Evolutionary conservation across 2,329 filamentous ascomycete species (phyloP).

Genomic region (Ascochyta lentis): DNA sequence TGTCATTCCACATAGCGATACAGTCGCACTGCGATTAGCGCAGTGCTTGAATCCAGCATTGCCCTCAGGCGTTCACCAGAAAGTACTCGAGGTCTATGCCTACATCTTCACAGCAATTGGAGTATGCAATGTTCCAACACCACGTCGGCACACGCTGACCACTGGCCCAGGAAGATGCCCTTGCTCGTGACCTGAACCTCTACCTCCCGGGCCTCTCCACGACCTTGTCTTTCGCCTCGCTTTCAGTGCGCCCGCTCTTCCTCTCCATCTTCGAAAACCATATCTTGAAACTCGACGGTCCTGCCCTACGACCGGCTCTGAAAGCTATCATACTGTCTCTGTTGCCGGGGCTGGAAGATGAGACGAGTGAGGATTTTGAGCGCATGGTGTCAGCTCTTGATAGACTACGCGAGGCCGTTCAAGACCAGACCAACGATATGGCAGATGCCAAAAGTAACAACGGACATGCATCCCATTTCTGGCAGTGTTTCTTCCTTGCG

Average conservation of each 20-base stretch:
- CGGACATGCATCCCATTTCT: slow-evolving; percentile 84
- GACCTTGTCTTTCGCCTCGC: slow-evolving; percentile 91
- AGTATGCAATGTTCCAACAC: slow-evolving; percentile 49
- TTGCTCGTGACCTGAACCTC: slow-evolving; percentile 81
- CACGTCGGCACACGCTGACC: slow-evolving; percentile 31
- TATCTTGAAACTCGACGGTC: slow-evolving; percentile 74
- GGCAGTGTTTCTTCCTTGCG: slow-evolving; percentile 96
- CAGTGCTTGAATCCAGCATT: slow-evolving; percentile 94
- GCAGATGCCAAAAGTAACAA: slow-evolving; percentile 34
- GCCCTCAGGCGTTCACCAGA: slow-evolving; percentile 96
- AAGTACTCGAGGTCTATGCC: slow-evolving; percentile 90
- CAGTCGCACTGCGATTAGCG: slow-evolving; percentile 87
- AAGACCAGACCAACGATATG: slow-evolving; percentile 59
- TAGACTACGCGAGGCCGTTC: slow-evolving; percentile 73
- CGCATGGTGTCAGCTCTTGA: slow-evolving; percentile 80
- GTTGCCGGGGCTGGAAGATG: slow-evolving; percentile 90
- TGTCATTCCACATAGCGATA: slow-evolving; percentile 79
- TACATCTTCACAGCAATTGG: slow-evolving; percentile 89
- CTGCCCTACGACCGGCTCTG: slow-evolving; percentile 80
- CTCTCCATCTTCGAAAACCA: slow-evolving; percentile 83
- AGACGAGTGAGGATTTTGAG: slow-evolving; percentile 97
- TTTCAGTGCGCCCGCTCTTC: slow-evolving; percentile 86
- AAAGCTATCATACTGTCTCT: slow-evolving; percentile 90
- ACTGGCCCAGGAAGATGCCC: slow-evolving; percentile 64
- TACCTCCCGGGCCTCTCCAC: slow-evolving; percentile 90